Conservation (phyloP, 2,329 filamentous ascomycete genomes). For the Akanthomyces lecanii region DNA sequence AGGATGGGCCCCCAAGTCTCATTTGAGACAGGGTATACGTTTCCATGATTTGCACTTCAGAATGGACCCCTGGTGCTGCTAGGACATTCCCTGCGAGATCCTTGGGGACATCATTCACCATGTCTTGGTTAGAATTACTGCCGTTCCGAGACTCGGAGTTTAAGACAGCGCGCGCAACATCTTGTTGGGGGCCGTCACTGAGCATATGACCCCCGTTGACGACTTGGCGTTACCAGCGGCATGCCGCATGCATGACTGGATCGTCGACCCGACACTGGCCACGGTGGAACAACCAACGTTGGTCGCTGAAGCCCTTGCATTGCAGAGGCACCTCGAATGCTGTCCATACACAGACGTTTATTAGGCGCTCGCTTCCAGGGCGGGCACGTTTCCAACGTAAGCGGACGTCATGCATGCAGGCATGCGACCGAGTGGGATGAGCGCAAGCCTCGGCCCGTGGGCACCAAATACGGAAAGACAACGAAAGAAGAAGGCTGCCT, state of each 20-base stretch:
- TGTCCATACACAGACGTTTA: background rate
- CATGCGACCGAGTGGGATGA: background rate
- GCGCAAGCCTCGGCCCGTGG: background rate
- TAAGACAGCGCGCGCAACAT: no score
- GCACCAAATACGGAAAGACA: background rate
- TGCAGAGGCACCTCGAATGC: background rate
- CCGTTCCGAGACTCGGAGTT: no score
- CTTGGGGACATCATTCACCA: background rate
- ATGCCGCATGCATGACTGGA: no score
- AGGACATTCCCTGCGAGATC: background rate
- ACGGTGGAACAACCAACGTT: no score
- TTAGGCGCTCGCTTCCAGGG: background rate
- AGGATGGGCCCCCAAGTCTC: background rate
- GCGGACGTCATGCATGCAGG: constrained; percentile 6
- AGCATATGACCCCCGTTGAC: no score
- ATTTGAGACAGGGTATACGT: background rate
- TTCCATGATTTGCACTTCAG: background rate
- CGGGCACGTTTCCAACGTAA: constrained; percentile 1
- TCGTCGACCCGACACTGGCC: no score
- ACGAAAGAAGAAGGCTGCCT: background rate
- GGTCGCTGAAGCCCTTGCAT: background rate
- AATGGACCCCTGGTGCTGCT: background rate
- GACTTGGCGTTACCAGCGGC: no score
- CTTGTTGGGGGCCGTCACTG: no score
- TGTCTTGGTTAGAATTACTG: no score